Evolutionary conservation across 306 rosid species (phyloP).

Genomic region (Phaseolus lunatus): DNA sequence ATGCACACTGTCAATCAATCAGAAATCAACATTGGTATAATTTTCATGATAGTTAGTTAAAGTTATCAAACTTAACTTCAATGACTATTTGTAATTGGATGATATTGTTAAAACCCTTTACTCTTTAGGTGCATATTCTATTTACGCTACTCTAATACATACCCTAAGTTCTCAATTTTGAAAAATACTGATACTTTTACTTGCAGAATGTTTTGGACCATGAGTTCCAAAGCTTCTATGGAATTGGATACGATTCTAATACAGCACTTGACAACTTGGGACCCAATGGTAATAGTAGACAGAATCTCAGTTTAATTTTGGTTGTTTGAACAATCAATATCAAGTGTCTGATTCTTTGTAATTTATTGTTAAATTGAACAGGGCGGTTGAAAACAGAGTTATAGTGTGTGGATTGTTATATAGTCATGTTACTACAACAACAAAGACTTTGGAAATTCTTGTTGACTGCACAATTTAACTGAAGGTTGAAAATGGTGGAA

Average conservation of each 20-base stretch:
- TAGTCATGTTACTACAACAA: conserved; percentile 41
- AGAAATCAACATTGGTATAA: neutral
- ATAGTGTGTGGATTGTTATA: conserved; percentile 44
- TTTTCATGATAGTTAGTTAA: neutral
- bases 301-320: conserved; percentile 28
- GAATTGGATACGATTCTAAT: conserved; percentile 81
- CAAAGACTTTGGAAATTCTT: conserved; percentile 49
- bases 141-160: neutral
- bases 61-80: neutral
- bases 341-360: conserved; percentile 27
- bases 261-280: conserved; percentile 75
- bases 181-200: conserved; percentile 34
- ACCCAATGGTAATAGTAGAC: conserved; percentile 64
- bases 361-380: conserved; percentile 52
- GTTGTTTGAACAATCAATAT: neutral
- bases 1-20: neutral
- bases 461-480: conserved; percentile 64
- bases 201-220: conserved; percentile 74
- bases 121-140: neutral
- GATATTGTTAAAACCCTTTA: neutral
- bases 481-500: conserved; percentile 42
- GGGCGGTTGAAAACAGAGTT: conserved; percentile 80
- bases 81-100: neutral
- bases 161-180: conserved; percentile 9
- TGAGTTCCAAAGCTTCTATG: conserved; percentile 83